Evolutionary conservation across 2,329 filamentous ascomycete genomes (phyloP), one percentile per base, ranked within the genome.

Genomic region (Aspergillus udagawae): DNA sequence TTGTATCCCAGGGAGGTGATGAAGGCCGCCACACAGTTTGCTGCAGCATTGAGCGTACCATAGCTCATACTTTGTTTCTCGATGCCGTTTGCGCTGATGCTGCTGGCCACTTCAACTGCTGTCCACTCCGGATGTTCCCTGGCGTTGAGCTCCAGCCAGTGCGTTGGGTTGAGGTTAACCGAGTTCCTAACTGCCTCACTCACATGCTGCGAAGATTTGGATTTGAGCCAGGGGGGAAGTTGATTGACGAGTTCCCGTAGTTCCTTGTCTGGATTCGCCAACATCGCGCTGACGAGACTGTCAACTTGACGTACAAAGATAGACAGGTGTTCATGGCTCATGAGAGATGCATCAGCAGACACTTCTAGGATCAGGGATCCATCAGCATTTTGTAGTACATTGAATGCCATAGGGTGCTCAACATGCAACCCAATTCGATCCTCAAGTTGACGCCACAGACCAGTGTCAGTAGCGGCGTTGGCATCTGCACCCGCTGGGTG

Each of bases 341-440:
- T 68, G 10, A 70, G 25, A 9, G 61, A 53, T 50, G 61, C 63
- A 32, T 67, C 61, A 2, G 65, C 65, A 38, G 65, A 65, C 3
- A 67, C 63, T 25, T 70, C 68, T 25, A 74, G 48, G 1, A 60
- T 27, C 1, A 74, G 45, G 14, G 54, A 52, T 7, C 62, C 68
- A 28, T 65, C 57, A 0, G 29, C 21, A 23, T 56, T 49, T 35
- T 69, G 61, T 45, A 72, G 73, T 0, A 75, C 66, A 47, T 78
- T 77, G 50, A 78, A 63, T 2, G 75, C 75, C 60, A 77, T 66
- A 0, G 74, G 66, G 57, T 77, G 75, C 51, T 78, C 75, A 5
- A 78, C 75, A 35, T 70, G 67, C 14, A 77, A 65, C 1, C 68
- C 66, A 25, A 76, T 60, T 5, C 67, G 60, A 57, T 73, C 67